Evolutionary conservation across 2,329 filamentous ascomycete species (phyloP), one percentile per base, ranked within the genome.

Genomic region (Juglanconis juglandina): DNA sequence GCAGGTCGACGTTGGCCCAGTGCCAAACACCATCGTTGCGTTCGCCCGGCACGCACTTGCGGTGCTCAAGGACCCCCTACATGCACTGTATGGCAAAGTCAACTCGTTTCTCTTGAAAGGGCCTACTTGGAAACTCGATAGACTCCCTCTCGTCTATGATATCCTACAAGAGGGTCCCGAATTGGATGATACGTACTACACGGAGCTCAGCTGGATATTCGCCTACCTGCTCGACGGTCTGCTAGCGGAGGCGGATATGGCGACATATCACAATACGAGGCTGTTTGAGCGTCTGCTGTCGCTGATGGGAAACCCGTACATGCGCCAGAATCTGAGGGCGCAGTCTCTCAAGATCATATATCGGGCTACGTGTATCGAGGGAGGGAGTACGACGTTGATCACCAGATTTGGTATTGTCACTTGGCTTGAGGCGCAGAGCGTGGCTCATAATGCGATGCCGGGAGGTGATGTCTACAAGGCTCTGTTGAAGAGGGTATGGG

Each of bases 81-180:
- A 96, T 70, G 85, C 85, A 62, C 83, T 97, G 42, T 98, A 96
- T 71, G 85, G 87, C 60, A 96, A 96, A 71, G 78, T 95, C 74
- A 96, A 96, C 76, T 80, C 82, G 5, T 97, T 93, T 72, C 83
- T 98, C 41, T 91, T 91, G 30, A 87, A 87, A 55, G 84, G 87
- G 0, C 93, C 94, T 0, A 74, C 81, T 32, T 98, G 94, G 94
- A 81, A 87, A 11, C 70, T 87, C 17, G 85, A 90, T 61, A 87
- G 86, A 69, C 84, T 95, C 32, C 83, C 95, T 7, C 79, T 94
- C n/a, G 85, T 86, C 32, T 80, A 84, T 66, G 81, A 83, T 64
- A 78, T 88, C 55, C 76, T 88, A 10, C 80, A 85, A 60, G 82
- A 86, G 56, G 83, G 87, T 63, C 90, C 92, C 0, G 86, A 85